Conservation (phyloP, 2,329 filamentous ascomycete genomes). For the Aphanocladium album region DNA sequence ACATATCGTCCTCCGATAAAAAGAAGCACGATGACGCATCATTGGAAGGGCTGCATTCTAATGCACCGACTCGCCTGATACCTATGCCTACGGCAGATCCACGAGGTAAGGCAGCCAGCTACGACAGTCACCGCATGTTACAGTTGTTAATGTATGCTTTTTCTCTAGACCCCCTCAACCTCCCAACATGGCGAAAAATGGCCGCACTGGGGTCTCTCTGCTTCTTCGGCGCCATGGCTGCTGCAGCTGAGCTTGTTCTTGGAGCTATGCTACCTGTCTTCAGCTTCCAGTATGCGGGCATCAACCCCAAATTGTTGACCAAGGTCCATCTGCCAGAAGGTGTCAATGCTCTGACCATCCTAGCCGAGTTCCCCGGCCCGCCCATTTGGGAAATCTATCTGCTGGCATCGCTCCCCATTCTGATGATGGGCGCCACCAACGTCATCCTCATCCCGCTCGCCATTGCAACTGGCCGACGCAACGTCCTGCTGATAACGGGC, state of each 20-base stretch:
- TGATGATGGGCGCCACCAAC: constrained; percentile 30
- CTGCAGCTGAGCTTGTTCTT: constrained; percentile 19
- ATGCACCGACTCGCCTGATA: background rate
- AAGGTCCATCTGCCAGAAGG: constrained; percentile 19
- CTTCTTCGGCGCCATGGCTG: constrained; percentile 28
- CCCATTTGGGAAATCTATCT: constrained; percentile 26
- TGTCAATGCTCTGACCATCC: constrained; percentile 25
- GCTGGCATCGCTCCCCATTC: constrained; percentile 29
- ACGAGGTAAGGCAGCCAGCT: background rate
- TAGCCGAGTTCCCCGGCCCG: constrained; percentile 26
- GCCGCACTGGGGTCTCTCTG: constrained; percentile 7
- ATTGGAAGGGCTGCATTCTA: no score
- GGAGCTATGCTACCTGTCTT: constrained; percentile 29
- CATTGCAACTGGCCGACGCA: constrained; percentile 31
- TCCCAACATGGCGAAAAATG: constrained; percentile 3
- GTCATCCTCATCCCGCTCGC: constrained; percentile 36
- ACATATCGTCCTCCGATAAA: background rate
- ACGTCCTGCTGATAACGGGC: constrained; percentile 29
- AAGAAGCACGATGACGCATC: background rate
- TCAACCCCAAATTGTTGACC: constrained; percentile 26
- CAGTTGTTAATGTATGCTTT: background rate
- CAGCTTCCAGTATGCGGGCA: constrained; percentile 29
- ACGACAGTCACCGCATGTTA: no score
- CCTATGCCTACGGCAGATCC: constrained; percentile 11
- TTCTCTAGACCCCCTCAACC: constrained; percentile 5